Evolutionary conservation across 768 basidiomycete species (phyloP), one percentile per base, ranked within the genome.

Genomic region (Mycena albidolilacea): DNA sequence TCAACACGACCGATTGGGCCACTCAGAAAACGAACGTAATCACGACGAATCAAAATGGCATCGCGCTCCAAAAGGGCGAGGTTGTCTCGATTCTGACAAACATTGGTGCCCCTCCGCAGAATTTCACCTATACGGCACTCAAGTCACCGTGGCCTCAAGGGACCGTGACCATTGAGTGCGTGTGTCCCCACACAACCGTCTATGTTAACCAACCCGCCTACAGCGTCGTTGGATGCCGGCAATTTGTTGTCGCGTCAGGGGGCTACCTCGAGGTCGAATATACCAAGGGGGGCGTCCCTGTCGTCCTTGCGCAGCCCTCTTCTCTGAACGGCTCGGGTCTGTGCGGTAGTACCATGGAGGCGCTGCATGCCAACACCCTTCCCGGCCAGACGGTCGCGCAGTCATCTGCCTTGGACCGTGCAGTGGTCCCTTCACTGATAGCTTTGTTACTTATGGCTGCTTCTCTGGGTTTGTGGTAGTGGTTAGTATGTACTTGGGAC

Each of bases 51-150:
- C 77, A 83, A 11, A 79, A 88, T 70, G 89, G 89, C 38, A 80
- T 94, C n/a, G 90, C 88, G 19, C 81, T 94, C 71, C 86, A 88
- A 82, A 94, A 93, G 77, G 92, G 92, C 14, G 77, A 84, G 21
- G 87, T 93, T 11, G 82, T 93, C 61, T 86, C 89, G 14, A 81
- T 94, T 50, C 73, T 92, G 73, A 94, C 92, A 30, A 93, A 91
- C 81, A 89, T 94, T 71, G 94, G 93, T 41, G 92, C 92, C 67
- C 92, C 92, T 23, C 89, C 91, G 4, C 84, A 85, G 74, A 90
- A 91, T 76, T 82, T 84, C 30, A 90, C 86, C 8, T 81, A 85
- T 74, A 85, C 90, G 63, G 84, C 89, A 4, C 90, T 90, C n/a
- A 85, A 87, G 64, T 90, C 92, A 10, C 86, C 89, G 1, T 93